phyloP scores from a whole-genome alignment of 2,329 filamentous ascomycete species.

The Colletotrichum ledebouriae region DNA sequence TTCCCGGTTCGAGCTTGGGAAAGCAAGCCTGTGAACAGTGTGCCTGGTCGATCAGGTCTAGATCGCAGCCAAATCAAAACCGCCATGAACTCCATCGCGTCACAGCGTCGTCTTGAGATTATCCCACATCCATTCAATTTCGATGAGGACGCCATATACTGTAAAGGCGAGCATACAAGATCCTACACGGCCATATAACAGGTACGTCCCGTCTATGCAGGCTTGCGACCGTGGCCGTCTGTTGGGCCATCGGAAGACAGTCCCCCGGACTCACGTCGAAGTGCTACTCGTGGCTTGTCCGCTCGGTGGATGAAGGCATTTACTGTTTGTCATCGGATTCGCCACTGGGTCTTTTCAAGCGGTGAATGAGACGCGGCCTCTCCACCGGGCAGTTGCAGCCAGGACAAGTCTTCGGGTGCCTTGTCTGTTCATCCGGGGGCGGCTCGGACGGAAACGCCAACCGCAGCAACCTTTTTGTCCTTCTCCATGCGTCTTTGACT shows the following conservation, averaged over 20 bases:
- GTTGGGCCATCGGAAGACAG: slow-evolving; percentile 19
- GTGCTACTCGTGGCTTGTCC: slow-evolving; percentile 10
- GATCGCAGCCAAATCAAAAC: slow-evolving; percentile 23
- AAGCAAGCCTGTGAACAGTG: slow-evolving; percentile 15
- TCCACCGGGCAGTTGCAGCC: slow-evolving; percentile 14
- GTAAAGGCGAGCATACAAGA: not conserved
- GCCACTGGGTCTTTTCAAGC: slow-evolving; percentile 6
- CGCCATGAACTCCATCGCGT: slow-evolving; percentile 17
- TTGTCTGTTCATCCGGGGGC: slow-evolving; percentile 24
- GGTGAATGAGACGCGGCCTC: slow-evolving; percentile 23
- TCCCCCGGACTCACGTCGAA: slow-evolving; percentile 7
- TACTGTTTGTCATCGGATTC: slow-evolving; percentile 28
- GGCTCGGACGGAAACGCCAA: slow-evolving; percentile 32
- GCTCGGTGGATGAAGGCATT: slow-evolving; percentile 22
- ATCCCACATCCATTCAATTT: slow-evolving; percentile 5
- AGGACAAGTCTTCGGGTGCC: not conserved
- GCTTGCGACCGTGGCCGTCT: slow-evolving; percentile 3
- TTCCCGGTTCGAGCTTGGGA: slow-evolving; percentile 22
- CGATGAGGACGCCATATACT: slow-evolving; percentile 16
- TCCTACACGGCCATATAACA: not conserved
- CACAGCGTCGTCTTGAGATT: slow-evolving; percentile 1
- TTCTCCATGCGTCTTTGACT: slow-evolving; percentile 23
- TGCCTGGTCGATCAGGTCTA: slow-evolving; percentile 34
- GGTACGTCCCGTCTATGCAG: not conserved
- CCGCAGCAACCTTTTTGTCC: slow-evolving; percentile 21